Conservation (phyloP, 1,284 basidiomycete species). For the Puccinia horiana region DNA sequence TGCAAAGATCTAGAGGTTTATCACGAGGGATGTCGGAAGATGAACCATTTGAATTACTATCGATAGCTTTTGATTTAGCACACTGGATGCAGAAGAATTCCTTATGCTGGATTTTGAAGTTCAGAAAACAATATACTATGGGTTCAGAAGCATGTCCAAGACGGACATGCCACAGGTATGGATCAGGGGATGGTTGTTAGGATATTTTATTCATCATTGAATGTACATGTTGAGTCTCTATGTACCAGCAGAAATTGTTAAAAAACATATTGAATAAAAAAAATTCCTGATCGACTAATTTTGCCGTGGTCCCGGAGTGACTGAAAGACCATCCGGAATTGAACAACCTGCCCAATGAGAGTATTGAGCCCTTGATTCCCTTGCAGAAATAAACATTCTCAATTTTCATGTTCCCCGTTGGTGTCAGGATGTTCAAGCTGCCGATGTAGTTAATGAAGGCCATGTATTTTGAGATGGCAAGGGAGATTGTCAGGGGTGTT, state of each 20-base stretch:
- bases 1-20: neutral
- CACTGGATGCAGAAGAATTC: neutral
- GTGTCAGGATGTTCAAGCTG: neutral
- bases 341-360: neutral
- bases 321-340: neutral
- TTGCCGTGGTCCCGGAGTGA: neutral
- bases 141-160: neutral
- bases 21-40: neutral
- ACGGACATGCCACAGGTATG: neutral
- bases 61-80: neutral
- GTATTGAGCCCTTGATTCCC: neutral
- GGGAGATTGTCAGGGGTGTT: neutral
- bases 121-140: neutral
- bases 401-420: neutral
- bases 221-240: neutral
- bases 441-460: neutral
- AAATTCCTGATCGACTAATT: neutral
- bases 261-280: neutral
- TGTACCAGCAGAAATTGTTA: neutral
- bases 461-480: neutral
- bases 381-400: neutral
- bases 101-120: neutral
- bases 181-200: neutral
- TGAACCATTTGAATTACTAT: neutral
- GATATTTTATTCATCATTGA: neutral